Percentiles rank a stretch among this genome's conserved stretches.
Evolutionary conservation across 202 grass and related monocot species (phyloP).

Genomic region (Musa balbisiana): DNA sequence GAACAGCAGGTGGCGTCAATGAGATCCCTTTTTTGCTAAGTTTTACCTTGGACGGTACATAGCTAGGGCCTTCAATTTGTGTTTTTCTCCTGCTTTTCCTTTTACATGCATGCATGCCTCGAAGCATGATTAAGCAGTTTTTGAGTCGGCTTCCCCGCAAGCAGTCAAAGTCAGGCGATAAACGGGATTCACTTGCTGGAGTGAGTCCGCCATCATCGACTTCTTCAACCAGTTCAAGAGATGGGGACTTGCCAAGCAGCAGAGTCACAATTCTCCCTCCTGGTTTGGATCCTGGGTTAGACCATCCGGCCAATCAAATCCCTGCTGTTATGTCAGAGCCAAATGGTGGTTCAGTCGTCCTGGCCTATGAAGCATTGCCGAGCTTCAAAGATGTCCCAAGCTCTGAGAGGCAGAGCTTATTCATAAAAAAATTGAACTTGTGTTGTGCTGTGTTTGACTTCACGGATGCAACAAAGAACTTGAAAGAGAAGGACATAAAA

Average conservation of each 20-base stretch:
- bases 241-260: conserved; percentile 16
- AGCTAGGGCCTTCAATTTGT: not conserved
- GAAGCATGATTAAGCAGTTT: conserved; percentile 23
- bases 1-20: not conserved
- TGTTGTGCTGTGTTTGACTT: conserved; percentile 17
- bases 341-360: not conserved
- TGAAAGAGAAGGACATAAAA: conserved; percentile 22
- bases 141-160: conserved; percentile 14
- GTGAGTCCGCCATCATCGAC: conserved; percentile 5
- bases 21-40: not conserved
- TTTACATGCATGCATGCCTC: conserved; percentile 5
- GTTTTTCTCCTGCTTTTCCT: not conserved
- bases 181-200: conserved; percentile 4
- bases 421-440: conserved; percentile 11
- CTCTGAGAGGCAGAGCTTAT: conserved; percentile 16
- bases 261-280: not conserved
- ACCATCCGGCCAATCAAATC: not conserved
- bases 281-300: not conserved
- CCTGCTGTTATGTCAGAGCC: not conserved
- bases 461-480: conserved; percentile 16
- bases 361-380: conserved; percentile 13
- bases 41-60: not conserved
- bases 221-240: conserved; percentile 16
- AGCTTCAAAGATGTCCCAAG: conserved; percentile 19
- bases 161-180: conserved; percentile 17